Base-by-base conservation (phyloP, 1,139 yeast species). In the Taphrina communis region DNA sequence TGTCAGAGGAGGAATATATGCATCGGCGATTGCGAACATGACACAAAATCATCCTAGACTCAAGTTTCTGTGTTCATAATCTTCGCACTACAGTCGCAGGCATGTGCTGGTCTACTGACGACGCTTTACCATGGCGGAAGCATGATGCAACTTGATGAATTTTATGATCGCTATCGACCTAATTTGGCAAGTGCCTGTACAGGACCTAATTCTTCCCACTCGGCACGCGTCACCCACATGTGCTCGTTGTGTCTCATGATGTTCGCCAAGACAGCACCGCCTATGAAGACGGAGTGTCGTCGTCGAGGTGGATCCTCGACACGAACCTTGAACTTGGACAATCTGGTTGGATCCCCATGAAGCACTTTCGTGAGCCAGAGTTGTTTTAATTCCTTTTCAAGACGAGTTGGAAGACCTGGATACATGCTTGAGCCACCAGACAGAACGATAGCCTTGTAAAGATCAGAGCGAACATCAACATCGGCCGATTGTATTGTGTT, bases 231-330 rank as follows among this genome's bases (percentile, higher is more conserved):
- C 75, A 95, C 86, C 99, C 99, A 72, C 97, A 94, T 90, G 77
- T 92, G 97, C 73, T 93, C 97, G 79, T 93, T 94, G 78, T 94
- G 97, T 60, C 96, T 96, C 98, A 95, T 94, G 75, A 94, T 94
- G 76, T 90, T 92, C 48, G 99, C 99, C 77, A 94, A 84, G 21
- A 94, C 99, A 6, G 99, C 99, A 76, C 99, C 99, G 75, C 99
- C 99, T 74, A 94, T 88, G 80, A 94, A 94, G 56, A 94, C 99
- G 97, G 94, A 94, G 79, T 95, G 97, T 79, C 94, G 89, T 83
- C 99, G 90, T 83, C 98, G 88, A 75, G 99, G 99, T 60, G 99
- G 99, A 78, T 94, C 99, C 79, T 94, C 99, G 76, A 94, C 94
- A 80, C 96, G 88, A 59, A 95, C 97, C 80, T 94, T 94, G 80